Evolutionary conservation across 495 filamentous ascomycete genomes (phyloP).

Genomic region (Aspergillus funiculosus): DNA sequence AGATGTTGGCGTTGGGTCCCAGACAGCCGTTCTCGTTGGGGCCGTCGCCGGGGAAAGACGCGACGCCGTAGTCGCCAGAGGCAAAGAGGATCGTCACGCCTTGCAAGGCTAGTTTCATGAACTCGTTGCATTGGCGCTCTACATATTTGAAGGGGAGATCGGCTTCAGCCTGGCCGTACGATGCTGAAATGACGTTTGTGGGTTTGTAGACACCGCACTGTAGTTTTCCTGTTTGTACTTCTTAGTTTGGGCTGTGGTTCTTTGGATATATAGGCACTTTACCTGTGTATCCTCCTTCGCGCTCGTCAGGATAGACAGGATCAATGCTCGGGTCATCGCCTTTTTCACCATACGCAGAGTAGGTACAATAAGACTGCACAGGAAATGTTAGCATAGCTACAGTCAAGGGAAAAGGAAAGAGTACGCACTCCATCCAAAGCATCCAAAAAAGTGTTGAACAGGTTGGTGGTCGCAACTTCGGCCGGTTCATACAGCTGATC

Average conservation of each 20-base stretch:
- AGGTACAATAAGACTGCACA: conserved; percentile 43
- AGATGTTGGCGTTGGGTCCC: conserved; percentile 38
- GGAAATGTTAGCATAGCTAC: not conserved
- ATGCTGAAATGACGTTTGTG: conserved; percentile 56
- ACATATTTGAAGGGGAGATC: conserved; percentile 48
- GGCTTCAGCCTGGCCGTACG: conserved; percentile 50
- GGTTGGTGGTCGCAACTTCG: conserved; percentile 15
- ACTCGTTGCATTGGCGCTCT: conserved; percentile 53
- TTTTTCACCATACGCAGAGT: conserved; percentile 40
- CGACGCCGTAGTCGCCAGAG: conserved; percentile 53
- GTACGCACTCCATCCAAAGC: conserved; percentile 48
- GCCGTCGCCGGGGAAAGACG: conserved; percentile 36
- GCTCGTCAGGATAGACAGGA: conserved; percentile 51
- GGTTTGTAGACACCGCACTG: conserved; percentile 58
- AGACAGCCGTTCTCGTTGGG: conserved; percentile 35
- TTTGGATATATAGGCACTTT: not conserved
- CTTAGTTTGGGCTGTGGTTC: not conserved
- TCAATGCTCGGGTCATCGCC: conserved; percentile 52
- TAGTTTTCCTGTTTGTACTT: conserved; percentile 22
- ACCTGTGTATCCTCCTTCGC: conserved; percentile 50
- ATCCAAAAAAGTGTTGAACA: conserved; percentile 50
- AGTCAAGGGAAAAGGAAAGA: not conserved
- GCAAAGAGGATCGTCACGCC: conserved; percentile 57
- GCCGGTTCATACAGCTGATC: conserved; percentile 45
- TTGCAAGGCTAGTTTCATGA: conserved; percentile 60